Base-by-base conservation (phyloP, 306 rosid genomes). In the Prinsepia uniflora region DNA sequence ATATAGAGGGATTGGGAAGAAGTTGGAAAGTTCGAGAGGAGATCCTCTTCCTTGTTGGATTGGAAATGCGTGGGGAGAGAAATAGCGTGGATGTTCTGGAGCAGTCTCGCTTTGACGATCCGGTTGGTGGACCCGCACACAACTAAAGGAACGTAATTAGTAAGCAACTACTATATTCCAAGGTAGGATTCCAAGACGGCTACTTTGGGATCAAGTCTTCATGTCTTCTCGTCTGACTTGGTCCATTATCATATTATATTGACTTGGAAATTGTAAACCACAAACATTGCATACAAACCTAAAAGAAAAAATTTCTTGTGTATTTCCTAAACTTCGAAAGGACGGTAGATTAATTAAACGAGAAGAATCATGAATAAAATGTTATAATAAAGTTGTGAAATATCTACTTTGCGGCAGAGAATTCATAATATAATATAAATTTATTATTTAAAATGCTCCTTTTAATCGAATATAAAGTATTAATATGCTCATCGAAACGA, bases 21-120 rank as follows among this genome's bases (percentile, higher is more conserved):
- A 34, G 65, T 2, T 8, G 10, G 73, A 69, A 55, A 42, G 49
- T 68, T 68, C 40, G 24, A 70, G 74, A 22, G 24, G 53, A 30
- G 52, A 41, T 56, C 4, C 4, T 9, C 15, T 49, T 63, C 60
- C 60, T 34, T 24, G 46, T 36, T 49, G 11, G 11, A 17, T 12
- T 3, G 12, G 44, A 47, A 43, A 42, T 24, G 22, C 45, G 22
- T 39, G 22, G 0, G 63, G 5, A 6, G 18, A 8, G 65, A 70
- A 56, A 22, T 19, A 14, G 64, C 30, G 43, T 8, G 24, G 74
- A 42, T 70, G 65, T 65, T 7, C 7, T 22, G 62, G 10, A 8
- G 57, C 40, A 22, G 42, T 55, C 64, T 42, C 52, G 45, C 57
- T 8, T 0, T 53, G 17, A 1, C 14, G 44, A 65, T 42, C 18